These are phyloP conservation scores for Diaporthe nobilis DNA, from an alignment of 2,329 filamentous ascomycete species.

Conservation along the genomic window DNA sequence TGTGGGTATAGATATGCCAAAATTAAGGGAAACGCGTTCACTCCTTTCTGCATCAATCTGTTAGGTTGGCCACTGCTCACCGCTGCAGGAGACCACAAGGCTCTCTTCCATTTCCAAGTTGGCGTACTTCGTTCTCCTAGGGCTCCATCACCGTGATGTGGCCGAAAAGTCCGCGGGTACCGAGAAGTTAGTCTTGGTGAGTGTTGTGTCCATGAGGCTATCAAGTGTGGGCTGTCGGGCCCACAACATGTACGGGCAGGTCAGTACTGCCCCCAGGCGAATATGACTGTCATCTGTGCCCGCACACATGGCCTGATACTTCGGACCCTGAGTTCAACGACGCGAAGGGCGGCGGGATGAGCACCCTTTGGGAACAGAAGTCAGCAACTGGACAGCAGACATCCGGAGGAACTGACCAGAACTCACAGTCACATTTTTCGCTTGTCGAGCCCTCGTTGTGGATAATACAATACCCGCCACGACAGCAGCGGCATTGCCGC, in stretches of 20 bases:
- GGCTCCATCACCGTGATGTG: background rate
- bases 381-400: constrained; percentile 4
- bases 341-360: constrained; percentile 34
- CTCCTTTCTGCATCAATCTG: constrained; percentile 15
- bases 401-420: background rate
- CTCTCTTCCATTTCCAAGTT: background rate
- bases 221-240: too few species aligned
- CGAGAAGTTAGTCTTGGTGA: background rate
- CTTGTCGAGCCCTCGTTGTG: constrained; percentile 85
- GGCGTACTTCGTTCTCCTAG: background rate
- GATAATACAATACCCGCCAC: constrained; percentile 84
- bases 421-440: constrained; percentile 65
- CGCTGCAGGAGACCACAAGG: background rate
- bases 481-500: constrained; percentile 79
- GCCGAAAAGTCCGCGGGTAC: background rate
- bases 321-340: background rate
- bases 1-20: constrained; percentile 31
- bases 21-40: background rate
- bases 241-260: background rate
- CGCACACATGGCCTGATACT: background rate
- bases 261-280: background rate
- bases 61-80: background rate
- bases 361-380: constrained; percentile 31
- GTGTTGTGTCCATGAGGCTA: background rate
- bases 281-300: background rate